Percentiles rank a stretch among this genome's conserved stretches.
Conservation (phyloP, 2,329 filamentous ascomycete genomes). For the Raffaelea albimanens region DNA sequence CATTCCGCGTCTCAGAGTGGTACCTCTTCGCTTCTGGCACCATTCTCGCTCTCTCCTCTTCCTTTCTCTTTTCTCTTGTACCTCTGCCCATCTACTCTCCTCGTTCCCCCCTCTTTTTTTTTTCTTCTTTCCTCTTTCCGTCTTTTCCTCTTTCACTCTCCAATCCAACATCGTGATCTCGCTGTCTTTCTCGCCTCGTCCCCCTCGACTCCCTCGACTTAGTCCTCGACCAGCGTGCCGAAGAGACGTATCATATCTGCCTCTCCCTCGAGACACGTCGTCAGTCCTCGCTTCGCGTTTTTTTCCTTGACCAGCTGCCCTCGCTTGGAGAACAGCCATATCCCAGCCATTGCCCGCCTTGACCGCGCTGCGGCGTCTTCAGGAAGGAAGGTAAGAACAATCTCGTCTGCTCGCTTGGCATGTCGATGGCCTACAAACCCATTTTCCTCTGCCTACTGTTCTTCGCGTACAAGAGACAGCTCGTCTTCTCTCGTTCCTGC, state of each 20-base stretch:
- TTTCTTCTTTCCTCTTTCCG: background rate
- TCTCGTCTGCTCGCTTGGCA: background rate
- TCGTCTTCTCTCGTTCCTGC: no score
- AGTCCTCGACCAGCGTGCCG: no score
- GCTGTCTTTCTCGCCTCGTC: background rate
- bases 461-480: no score
- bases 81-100: background rate
- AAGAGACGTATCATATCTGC: no score
- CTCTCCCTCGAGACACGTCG: background rate
- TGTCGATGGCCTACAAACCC: background rate
- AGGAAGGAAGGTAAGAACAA: background rate
- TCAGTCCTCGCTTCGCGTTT: background rate
- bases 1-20: slow-evolving; percentile 8
- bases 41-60: background rate
- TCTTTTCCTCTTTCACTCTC: background rate
- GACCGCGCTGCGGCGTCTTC: no score
- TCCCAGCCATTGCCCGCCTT: no score
- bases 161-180: background rate
- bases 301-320: no score
- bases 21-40: slow-evolving; percentile 1
- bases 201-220: no score
- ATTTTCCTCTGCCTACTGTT: no score
- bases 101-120: slow-evolving; percentile 2
- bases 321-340: no score
- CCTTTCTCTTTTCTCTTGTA: slow-evolving; percentile 2